Evolutionary conservation across 2,329 filamentous ascomycete genomes (phyloP).

Genomic region (Hirsutella minnesotensis): DNA sequence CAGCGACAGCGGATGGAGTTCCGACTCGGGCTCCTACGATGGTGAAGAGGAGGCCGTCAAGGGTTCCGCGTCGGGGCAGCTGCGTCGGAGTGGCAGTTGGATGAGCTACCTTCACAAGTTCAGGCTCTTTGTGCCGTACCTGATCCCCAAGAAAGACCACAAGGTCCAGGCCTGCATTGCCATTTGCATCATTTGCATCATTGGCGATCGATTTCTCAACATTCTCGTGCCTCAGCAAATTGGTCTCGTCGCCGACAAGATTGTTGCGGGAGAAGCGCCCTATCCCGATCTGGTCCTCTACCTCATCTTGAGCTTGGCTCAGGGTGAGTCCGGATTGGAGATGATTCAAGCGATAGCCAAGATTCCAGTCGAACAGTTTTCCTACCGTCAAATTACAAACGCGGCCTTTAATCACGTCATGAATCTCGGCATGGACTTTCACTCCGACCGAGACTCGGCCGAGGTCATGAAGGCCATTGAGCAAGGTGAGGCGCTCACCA

Average conservation of each 20-base stretch:
- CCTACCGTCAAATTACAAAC: conserved; percentile 43
- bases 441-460: conserved; percentile 52
- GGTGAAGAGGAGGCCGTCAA: not conserved
- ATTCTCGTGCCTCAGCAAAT: conserved; percentile 19
- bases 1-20: not conserved
- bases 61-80: conserved; percentile 10
- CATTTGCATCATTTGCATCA: conserved; percentile 12
- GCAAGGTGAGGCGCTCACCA: conserved; percentile 47
- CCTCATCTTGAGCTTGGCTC: conserved; percentile 7
- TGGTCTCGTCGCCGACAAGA: conserved; percentile 17
- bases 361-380: conserved; percentile 22
- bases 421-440: conserved; percentile 58
- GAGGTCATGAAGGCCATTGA: conserved; percentile 54
- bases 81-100: conserved; percentile 11
- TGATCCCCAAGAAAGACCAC: conserved; percentile 17
- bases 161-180: conserved; percentile 18
- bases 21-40: conserved; percentile 6
- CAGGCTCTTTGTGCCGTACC: conserved; percentile 16
- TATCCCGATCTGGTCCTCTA: conserved; percentile 10
- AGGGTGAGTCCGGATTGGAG: conserved; percentile 10
- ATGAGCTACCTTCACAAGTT: conserved; percentile 18
- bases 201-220: conserved; percentile 14
- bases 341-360: conserved; percentile 12
- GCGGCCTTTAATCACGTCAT: conserved; percentile 57
- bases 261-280: conserved; percentile 11